Evolutionary conservation across 2,329 filamentous ascomycete genomes (phyloP).

Genomic region (Colletotrichum liaoningense): DNA sequence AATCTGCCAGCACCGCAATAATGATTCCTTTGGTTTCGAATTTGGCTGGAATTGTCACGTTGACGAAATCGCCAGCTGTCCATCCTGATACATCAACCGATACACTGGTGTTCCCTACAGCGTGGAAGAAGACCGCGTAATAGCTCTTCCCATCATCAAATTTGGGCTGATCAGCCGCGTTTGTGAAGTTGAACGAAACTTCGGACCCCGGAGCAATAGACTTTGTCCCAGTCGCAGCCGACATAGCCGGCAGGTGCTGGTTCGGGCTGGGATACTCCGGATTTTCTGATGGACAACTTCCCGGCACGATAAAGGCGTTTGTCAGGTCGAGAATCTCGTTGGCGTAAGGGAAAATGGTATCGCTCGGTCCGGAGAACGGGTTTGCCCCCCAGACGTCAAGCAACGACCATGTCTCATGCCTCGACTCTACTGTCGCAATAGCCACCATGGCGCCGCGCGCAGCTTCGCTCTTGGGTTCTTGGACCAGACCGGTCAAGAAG

Average conservation of each 20-base stretch:
- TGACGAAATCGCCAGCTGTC: background rate
- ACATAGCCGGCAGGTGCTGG: background rate
- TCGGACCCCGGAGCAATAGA: background rate
- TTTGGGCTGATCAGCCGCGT: background rate
- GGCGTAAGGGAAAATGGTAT: background rate
- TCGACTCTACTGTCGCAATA: constrained; percentile 49
- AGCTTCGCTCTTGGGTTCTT: constrained; percentile 45
- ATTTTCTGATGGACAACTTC: background rate
- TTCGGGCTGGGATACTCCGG: background rate
- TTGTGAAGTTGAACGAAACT: background rate
- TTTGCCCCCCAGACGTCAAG: constrained; percentile 42
- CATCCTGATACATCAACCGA: background rate
- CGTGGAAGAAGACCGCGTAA: background rate
- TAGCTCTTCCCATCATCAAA: background rate
- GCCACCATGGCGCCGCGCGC: constrained; percentile 50
- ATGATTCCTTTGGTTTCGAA: background rate
- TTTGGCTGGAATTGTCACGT: background rate
- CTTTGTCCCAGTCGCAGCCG: background rate
- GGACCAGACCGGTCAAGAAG: constrained; percentile 50
- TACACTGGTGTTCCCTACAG: background rate
- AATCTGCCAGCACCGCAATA: background rate
- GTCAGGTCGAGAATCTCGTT: background rate
- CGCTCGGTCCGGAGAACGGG: constrained; percentile 1
- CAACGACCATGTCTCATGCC: constrained; percentile 54
- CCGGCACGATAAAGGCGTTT: background rate